Base-by-base conservation (phyloP, 1,284 basidiomycete genomes). In the Cryptococcus sp. region DNA sequence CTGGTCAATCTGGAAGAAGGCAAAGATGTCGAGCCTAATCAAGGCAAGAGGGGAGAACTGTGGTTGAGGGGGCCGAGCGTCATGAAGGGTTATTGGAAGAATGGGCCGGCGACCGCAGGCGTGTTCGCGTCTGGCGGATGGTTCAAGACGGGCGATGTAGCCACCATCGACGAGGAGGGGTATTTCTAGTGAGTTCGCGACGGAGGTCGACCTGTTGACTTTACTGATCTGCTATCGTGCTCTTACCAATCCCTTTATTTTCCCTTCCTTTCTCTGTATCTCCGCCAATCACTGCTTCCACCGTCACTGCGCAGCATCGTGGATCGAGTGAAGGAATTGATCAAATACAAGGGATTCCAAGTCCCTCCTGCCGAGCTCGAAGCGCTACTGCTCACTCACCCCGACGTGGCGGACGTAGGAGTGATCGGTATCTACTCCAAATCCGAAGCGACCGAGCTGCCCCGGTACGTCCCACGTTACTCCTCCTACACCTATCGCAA, bases 111-210 rank as follows among this genome's bases (percentile, higher is more conserved):
- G 6, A 92, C 89, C 0, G 74, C 75, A 13, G 82, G 85, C 10
- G 77, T 85, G 3, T 88, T 92, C 64, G 90, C 88, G 0, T 72
- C 79, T 0, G 75, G 73, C 0, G 83, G 84, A 3, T 93, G 88
- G 88, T 88, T 91, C 81, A 90, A 88, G 81, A 93, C 89, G 0
- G 90, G 90, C 1, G 90, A 93, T 74, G 83, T 91, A 47, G 86
- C 83, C 0, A 75, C 83, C 13, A 74, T 83, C 10, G 87, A 89
- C 64, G 64, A 74, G 3, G 85, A 90, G 1, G 90, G 89, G 1
- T 80, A 76, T 63, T 80, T 72, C 54, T 67, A 64, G 70, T 74
- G 38, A 62, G 71, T 68, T 68, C 16, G 5, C 8, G n/a, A n/a
- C 13, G 15, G 42, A 10, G n/a, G 22, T 15, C 8, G 22, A 19